Evolutionary conservation across 2,329 filamentous ascomycete species (phyloP).

Genomic region (Talaromyces sp.): DNA sequence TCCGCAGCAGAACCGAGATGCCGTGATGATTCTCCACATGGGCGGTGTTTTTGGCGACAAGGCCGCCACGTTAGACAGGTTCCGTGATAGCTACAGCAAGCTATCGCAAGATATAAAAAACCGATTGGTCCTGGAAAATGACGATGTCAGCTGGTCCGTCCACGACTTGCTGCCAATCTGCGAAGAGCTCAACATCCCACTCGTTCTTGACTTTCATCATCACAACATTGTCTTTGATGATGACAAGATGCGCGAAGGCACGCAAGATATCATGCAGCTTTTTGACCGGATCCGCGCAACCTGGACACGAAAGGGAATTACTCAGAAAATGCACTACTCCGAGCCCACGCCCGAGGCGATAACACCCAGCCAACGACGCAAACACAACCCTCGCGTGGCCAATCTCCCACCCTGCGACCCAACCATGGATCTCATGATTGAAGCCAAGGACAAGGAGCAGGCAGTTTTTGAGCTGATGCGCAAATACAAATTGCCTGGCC

Average conservation of each 20-base stretch:
- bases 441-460: slow-evolving; percentile 97
- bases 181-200: slow-evolving; percentile 86
- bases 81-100: slow-evolving; percentile 66
- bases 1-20: slow-evolving; percentile 72
- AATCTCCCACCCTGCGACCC: slow-evolving; percentile 75
- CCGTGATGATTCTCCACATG: slow-evolving; percentile 92
- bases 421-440: slow-evolving; percentile 97
- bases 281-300: slow-evolving; percentile 75
- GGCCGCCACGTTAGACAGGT: slow-evolving; percentile 68
- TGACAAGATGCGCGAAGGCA: slow-evolving; percentile 71
- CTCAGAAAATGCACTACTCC: slow-evolving; percentile 95
- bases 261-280: slow-evolving; percentile 69
- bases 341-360: slow-evolving; percentile 73
- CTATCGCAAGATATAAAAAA: slow-evolving; percentile 68
- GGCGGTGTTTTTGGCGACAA: slow-evolving; percentile 89
- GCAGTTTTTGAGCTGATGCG: slow-evolving; percentile 93
- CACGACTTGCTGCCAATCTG: slow-evolving; percentile 87
- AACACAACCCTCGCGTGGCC: slow-evolving; percentile 75
- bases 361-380: slow-evolving; percentile 71
- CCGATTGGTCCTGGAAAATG: slow-evolving; percentile 84
- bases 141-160: slow-evolving; percentile 88
- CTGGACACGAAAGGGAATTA: slow-evolving; percentile 79
- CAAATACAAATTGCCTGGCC: slow-evolving; percentile 76
- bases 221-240: slow-evolving; percentile 89
- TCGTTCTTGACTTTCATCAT: slow-evolving; percentile 91